Evolutionary conservation across 352 stramenopile genomes (phyloP).

Genomic region (Pelagophyceae sp.): DNA sequence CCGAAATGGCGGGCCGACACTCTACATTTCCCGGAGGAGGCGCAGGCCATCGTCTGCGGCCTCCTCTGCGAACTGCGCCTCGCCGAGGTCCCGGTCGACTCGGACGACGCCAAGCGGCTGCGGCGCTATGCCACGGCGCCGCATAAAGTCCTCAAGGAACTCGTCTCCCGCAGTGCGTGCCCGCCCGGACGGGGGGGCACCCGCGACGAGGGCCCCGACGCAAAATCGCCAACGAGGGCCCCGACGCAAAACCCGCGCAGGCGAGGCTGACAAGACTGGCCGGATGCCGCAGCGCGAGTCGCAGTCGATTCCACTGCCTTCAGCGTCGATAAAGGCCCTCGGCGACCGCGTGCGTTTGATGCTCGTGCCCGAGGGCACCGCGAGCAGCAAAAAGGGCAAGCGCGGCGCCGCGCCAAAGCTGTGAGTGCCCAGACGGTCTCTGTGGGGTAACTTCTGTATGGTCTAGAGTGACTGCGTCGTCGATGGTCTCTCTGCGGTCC

Average conservation of each 20-base stretch:
- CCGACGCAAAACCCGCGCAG: no score
- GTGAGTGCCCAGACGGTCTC: no score
- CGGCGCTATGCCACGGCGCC: neutral
- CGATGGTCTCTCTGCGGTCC: no score
- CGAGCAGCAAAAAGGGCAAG: neutral
- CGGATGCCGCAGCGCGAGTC: no score
- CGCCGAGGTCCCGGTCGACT: neutral
- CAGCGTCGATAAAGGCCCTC: no score
- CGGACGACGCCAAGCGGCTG: neutral
- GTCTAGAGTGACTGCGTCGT: no score
- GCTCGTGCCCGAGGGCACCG: neutral
- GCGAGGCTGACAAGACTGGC: no score
- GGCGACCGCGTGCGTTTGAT: neutral
- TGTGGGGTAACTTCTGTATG: no score
- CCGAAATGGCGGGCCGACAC: neutral
- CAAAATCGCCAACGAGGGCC: neutral
- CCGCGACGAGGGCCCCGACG: neutral
- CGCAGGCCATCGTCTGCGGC: neutral
- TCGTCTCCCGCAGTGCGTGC: neutral
- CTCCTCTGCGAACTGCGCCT: slow-evolving; percentile 5
- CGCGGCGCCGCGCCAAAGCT: neutral
- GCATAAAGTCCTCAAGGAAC: slow-evolving; percentile 1
- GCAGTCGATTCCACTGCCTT: no score
- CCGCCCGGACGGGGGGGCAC: neutral
- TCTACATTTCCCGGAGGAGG: slow-evolving; percentile 5